Evolutionary conservation across 352 stramenopile genomes (phyloP).

Genomic region (Phytopythium kandeliae): DNA sequence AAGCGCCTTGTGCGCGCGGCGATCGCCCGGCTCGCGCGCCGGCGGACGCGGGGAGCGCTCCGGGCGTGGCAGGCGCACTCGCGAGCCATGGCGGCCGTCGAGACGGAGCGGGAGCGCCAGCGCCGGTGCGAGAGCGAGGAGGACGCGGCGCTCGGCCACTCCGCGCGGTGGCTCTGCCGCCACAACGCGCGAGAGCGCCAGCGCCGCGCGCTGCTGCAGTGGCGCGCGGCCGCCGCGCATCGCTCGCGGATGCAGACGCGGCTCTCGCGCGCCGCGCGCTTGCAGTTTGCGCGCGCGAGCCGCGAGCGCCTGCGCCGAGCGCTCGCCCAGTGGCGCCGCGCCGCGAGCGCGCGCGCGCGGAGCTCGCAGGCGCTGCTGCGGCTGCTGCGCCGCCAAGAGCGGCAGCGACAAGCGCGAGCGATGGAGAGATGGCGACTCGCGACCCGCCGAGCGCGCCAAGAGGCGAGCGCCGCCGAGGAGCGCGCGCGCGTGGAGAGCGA

Average conservation of each 20-base stretch:
- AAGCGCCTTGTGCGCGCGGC: constrained; percentile 9
- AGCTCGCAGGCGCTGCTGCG: not conserved
- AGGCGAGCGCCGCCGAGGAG: not conserved
- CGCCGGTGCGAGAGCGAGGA: not conserved
- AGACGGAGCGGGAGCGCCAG: not conserved
- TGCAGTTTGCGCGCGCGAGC: not conserved
- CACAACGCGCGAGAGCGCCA: not conserved
- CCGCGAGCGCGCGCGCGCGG: not conserved
- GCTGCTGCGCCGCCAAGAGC: not conserved
- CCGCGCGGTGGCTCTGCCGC: not conserved
- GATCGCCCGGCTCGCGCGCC: constrained; percentile 3
- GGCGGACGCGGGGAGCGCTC: constrained; percentile 8
- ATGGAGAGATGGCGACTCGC: not conserved
- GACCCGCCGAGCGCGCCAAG: not conserved
- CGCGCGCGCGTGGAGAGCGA: not conserved
- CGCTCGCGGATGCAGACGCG: not conserved
- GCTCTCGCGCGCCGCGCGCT: not conserved
- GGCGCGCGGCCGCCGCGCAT: not conserved
- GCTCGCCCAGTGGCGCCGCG: not conserved
- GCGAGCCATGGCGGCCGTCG: not conserved
- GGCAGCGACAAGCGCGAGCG: not conserved
- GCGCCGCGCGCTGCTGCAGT: not conserved
- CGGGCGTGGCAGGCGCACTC: constrained; percentile 12
- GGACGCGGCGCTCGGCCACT: not conserved
- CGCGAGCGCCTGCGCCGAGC: not conserved